Evolutionary conservation across 257 asterid species (phyloP), one percentile per base, ranked within the genome.

Genomic region (Paulownia fortunei): DNA sequence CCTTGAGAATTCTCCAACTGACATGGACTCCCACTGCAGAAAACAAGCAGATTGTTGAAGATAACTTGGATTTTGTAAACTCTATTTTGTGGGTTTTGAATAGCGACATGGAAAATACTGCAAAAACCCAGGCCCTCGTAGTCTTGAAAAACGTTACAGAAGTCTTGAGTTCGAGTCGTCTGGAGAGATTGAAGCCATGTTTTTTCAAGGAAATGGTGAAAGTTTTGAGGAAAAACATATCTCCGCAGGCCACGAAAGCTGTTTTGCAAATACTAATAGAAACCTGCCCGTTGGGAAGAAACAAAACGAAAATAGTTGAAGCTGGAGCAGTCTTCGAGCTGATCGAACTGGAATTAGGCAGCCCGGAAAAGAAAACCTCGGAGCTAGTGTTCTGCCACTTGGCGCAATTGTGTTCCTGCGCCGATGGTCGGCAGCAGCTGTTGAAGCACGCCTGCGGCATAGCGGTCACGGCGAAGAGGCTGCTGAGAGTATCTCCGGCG

Each of bases 391-490:
- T 95, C 76, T 18, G 81, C 47, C 86, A 89, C 8, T 55, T 95
- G 72, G 92, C 97, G 15, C 85, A 83, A 3, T 61, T 93, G 59
- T 93, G 97, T 47, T 72, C 89, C 41, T 86, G 88, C 27, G 99
- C 99, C 3, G 97, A 95, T 16, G 99, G 98, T 2, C 85, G 99
- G 80, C 97, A 92, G 47, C 81, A 92, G 74, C 81, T 95, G 13
- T 60, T 92, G 69, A 69, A 51, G 71, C 99, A 95, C 75, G 87
- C 91, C 3, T 97, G 87, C 2, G 92, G 90, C 51, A 80, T 95
- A 12, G 97, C 96, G 0, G 19, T 90, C 84, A 80, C 82, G 54
- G 80, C 96, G 23, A 92, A 93, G 82, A 73, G 94, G 84, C 78
- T 86, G 54, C 86, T 93, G 78, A 74, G 99, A 10, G 86, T 85